Percentiles rank a stretch among this genome's conserved stretches.
These are phyloP conservation scores for Epichloe aotearoae DNA, from an alignment of 2,329 filamentous ascomycete genomes.

Conservation along the genomic window DNA sequence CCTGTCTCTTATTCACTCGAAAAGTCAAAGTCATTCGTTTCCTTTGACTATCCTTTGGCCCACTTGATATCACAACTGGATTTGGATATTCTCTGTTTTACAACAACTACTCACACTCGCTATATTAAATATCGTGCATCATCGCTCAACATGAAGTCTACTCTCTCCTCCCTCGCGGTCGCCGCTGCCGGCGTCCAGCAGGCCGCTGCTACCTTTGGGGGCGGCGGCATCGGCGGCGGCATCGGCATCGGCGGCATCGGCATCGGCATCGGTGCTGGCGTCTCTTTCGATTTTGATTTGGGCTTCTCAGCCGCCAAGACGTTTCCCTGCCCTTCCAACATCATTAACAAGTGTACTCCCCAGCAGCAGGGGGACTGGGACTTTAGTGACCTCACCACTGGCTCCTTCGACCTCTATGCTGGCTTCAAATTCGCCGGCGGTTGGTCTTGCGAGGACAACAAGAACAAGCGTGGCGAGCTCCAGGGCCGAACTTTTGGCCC, in stretches of 20 bases:
- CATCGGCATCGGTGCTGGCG: slow-evolving; percentile 5
- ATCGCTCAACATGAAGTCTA: slow-evolving; percentile 36
- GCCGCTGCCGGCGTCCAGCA: slow-evolving; percentile 37
- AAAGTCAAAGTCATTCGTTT: slow-evolving; percentile 42
- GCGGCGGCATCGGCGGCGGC: too few species aligned
- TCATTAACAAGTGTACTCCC: slow-evolving; percentile 63
- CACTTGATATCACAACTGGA: slow-evolving; percentile 16
- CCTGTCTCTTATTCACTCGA: slow-evolving; percentile 17
- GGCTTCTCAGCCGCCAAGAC: slow-evolving; percentile 21
- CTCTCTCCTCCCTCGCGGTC: slow-evolving; percentile 31
- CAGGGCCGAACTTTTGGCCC: slow-evolving; percentile 31
- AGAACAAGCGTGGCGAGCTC: slow-evolving; percentile 43
- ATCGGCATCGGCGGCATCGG: slow-evolving; percentile 7
- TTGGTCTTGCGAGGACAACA: slow-evolving; percentile 52
- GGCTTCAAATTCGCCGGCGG: slow-evolving; percentile 61
- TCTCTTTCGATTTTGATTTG: slow-evolving; percentile 1
- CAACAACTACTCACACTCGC: slow-evolving; percentile 5
- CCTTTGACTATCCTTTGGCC: slow-evolving; percentile 26
- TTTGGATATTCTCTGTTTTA: neutral
- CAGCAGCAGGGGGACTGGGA: slow-evolving; percentile 58
- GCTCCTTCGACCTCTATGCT: slow-evolving; percentile 51
- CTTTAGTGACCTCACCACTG: slow-evolving; percentile 51
- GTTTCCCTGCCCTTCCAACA: slow-evolving; percentile 57
- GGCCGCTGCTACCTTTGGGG: slow-evolving; percentile 33
- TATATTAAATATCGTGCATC: slow-evolving; percentile 2